Base-by-base conservation (phyloP, 352 stramenopile genomes). In the Plasmopara muralis region DNA sequence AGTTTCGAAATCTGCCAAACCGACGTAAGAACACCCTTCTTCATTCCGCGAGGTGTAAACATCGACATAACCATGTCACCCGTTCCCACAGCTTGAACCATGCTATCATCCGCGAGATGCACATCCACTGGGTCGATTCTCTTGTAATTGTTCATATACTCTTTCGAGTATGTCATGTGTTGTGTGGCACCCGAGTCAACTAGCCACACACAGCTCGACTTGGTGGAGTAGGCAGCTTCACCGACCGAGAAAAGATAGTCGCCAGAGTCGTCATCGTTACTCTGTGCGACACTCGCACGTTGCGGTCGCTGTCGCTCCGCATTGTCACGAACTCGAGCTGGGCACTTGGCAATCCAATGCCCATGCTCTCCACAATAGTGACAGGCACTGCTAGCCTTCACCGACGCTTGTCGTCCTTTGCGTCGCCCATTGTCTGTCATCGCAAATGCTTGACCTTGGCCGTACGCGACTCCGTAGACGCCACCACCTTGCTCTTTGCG, bases 151-250 rank as follows among this genome's bases (percentile, higher is more conserved):
- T 12, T 37, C 31, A 37, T 37, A 37, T 12, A 37, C 10, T 37
- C 37, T 42, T 42, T 42, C 37, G 37, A 42, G 14, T 16, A 42
- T 7, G 37, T 42, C 37, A 42, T 42, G 37, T 42, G 37, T 13
- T 42, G 37, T 13, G 37, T 42, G 5, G 37, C 37, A 42, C 37
- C 37, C n/a, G 37, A 42, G 37, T 42, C 37, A 13, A 42, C 37
- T 13, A 42, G 37, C 37, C 37, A 42, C 6, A 9, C 37, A 7
- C n/a, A 13, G 15, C 37, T 42, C 37, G 37, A 42, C 31, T 37
- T 37, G 31, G 31, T 12, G 31, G 31, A 12, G 6, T 10, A 6
- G 6, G 31, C 6, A 37, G 6, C 10, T 12, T 10, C 31, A 37
- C 31, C 31, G 10, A 37, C 31, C 10, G 31, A 10, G 10, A 37